Conservation (phyloP, 176 grass and related monocot genomes). For the Eleusine indica region DNA sequence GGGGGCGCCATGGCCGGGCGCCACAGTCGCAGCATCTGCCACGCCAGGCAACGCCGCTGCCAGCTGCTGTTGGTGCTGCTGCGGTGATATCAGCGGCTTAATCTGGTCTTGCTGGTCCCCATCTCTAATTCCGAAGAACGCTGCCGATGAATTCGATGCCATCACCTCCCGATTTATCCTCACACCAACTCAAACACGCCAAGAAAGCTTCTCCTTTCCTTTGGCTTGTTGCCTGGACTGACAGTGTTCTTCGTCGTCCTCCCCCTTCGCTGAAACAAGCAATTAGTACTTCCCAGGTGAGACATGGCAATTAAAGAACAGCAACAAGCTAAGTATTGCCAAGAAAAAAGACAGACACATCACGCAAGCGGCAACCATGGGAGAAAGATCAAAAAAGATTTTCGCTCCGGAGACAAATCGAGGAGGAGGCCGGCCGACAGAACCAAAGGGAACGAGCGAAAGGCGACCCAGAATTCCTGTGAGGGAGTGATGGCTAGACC, state of each 20-base stretch:
- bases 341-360: conserved; percentile 39
- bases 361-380: conserved; percentile 58
- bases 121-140: conserved; percentile 88
- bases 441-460: conserved; percentile 48
- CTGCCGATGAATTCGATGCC: conserved; percentile 85
- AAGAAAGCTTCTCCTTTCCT: conserved; percentile 3
- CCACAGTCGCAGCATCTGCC: conserved; percentile 25
- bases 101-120: conserved; percentile 86
- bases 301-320: conserved; percentile 36
- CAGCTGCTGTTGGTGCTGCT: conserved; percentile 60
- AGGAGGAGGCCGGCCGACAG: conserved; percentile 36
- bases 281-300: conserved; percentile 47
- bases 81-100: conserved; percentile 67
- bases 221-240: conserved; percentile 39
- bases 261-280: conserved; percentile 38
- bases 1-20: conserved; percentile 21
- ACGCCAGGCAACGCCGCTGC: conserved; percentile 39
- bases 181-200: conserved; percentile 21
- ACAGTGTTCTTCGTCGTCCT: conserved; percentile 36
- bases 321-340: conserved; percentile 8
- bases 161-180: conserved; percentile 53
- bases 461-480: conserved; percentile 50
- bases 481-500: conserved; percentile 32
- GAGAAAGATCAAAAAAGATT: background rate
- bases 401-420: conserved; percentile 44